These are phyloP conservation scores for Drosera spatulata DNA, from an alignment of 179 eudicot species.

Conservation along the genomic window DNA sequence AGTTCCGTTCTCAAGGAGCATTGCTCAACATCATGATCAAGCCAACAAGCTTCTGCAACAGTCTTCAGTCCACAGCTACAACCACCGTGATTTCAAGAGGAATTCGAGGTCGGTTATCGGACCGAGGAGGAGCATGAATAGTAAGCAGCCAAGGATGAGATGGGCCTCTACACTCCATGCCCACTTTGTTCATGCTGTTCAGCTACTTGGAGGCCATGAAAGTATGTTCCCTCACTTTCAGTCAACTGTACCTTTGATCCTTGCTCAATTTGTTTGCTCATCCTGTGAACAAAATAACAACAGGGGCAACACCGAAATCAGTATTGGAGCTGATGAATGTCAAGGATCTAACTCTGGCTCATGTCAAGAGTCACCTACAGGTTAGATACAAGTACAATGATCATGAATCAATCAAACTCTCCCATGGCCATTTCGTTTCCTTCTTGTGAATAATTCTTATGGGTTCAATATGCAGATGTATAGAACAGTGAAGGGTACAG, in stretches of 20 bases:
- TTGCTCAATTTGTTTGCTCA: too few relatives aligned
- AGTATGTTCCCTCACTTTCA: constrained; percentile 22
- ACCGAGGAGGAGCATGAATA: constrained; percentile 32
- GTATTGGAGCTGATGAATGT: constrained; percentile 92
- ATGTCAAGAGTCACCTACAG: constrained; percentile 92
- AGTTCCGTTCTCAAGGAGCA: background rate
- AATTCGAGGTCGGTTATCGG: constrained; percentile 34
- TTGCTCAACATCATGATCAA: background rate
- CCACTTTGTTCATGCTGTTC: constrained; percentile 88
- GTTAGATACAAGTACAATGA: constrained; percentile 13
- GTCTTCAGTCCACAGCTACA: constrained; percentile 35
- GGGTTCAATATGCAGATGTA: constrained; percentile 48
- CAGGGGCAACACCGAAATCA: constrained; percentile 96
- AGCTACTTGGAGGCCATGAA: constrained; percentile 93
- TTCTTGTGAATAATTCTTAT: background rate
- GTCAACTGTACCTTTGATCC: background rate
- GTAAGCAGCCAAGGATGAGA: constrained; percentile 80
- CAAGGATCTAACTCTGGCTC: constrained; percentile 88
- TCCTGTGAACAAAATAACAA: background rate
- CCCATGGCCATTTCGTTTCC: background rate
- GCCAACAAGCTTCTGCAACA: constrained; percentile 14
- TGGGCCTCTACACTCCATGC: constrained; percentile 95
- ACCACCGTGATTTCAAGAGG: constrained; percentile 46
- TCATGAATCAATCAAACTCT: background rate
- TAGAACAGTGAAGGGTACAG: constrained; percentile 79